phyloP scores from a whole-genome alignment of 495 filamentous ascomycete genomes.

The Aspergillus bertholletiae region DNA sequence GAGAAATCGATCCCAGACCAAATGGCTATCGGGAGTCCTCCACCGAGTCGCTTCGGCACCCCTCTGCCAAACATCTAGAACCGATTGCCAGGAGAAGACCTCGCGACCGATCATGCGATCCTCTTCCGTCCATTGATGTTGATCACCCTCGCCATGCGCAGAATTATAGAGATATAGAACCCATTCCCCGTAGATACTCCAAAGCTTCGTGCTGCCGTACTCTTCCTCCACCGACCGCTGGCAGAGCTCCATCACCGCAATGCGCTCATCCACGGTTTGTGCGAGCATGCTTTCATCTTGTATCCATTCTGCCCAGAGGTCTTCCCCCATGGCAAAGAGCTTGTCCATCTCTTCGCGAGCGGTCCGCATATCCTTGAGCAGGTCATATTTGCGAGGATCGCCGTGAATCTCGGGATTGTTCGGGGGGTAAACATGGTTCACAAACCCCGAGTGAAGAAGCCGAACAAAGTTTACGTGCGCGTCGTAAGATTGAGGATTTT shows the following conservation, averaged over 20 bases:
- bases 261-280: slow-evolving; percentile 56
- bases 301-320: slow-evolving; percentile 63
- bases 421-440: slow-evolving; percentile 49
- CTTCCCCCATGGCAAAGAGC: slow-evolving; percentile 63
- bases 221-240: slow-evolving; percentile 78
- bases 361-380: slow-evolving; percentile 58
- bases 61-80: slow-evolving; percentile 75
- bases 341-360: slow-evolving; percentile 64
- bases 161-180: slow-evolving; percentile 68
- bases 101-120: slow-evolving; percentile 71
- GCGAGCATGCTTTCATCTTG: slow-evolving; percentile 61
- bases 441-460: slow-evolving; percentile 61
- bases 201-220: slow-evolving; percentile 77
- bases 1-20: slow-evolving; percentile 82
- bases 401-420: slow-evolving; percentile 44
- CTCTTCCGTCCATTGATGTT: slow-evolving; percentile 69
- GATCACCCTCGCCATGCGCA: slow-evolving; percentile 53
- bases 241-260: slow-evolving; percentile 80
- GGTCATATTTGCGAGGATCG: slow-evolving; percentile 50
- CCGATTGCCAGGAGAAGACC: slow-evolving; percentile 71
- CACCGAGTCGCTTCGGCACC: slow-evolving; percentile 75
- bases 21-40: slow-evolving; percentile 78
- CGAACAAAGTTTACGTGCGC: slow-evolving; percentile 62
- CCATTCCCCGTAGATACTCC: slow-evolving; percentile 86
- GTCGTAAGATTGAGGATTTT: slow-evolving; percentile 63